These are phyloP conservation scores for Rhynchosporium secalis DNA, from an alignment of 2,329 filamentous ascomycete species.

Conservation along the genomic window DNA sequence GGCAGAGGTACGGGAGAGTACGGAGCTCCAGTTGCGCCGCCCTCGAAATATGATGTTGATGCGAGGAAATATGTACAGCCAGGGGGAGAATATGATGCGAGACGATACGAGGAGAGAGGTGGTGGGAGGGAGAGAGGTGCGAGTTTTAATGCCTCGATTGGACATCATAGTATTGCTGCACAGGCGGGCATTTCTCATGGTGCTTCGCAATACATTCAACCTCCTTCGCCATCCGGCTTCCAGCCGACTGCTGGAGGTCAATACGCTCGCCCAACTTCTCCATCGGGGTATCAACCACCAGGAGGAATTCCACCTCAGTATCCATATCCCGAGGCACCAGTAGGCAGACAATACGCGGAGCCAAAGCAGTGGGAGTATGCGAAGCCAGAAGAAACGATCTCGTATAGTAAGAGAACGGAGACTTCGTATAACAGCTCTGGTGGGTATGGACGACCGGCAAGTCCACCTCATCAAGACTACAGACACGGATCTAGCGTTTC, in stretches of 20 bases:
- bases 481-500: slow-evolving; percentile 16
- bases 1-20: slow-evolving; percentile 19
- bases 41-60: slow-evolving; percentile 33
- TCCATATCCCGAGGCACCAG: slow-evolving; percentile 8
- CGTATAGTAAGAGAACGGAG: slow-evolving; percentile 39
- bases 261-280: slow-evolving; percentile 37
- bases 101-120: slow-evolving; percentile 27
- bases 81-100: slow-evolving; percentile 29
- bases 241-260: slow-evolving; percentile 15
- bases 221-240: slow-evolving; percentile 18
- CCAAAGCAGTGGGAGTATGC: slow-evolving; percentile 43
- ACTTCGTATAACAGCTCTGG: slow-evolving; percentile 22
- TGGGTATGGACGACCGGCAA: slow-evolving; percentile 24
- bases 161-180: slow-evolving; percentile 31
- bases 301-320: slow-evolving; percentile 16
- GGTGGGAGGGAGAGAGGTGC: slow-evolving; percentile 29
- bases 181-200: slow-evolving; percentile 32
- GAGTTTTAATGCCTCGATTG: slow-evolving; percentile 34
- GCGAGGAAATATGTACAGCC: slow-evolving; percentile 33
- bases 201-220: slow-evolving; percentile 21
- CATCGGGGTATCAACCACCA: slow-evolving; percentile 14
- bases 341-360: slow-evolving; percentile 35
- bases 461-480: slow-evolving; percentile 22
- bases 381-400: slow-evolving; percentile 40
- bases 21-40: slow-evolving; percentile 14